phyloP scores from a whole-genome alignment of 169 alveolate species.

The Plasmodium chabaudi region DNA sequence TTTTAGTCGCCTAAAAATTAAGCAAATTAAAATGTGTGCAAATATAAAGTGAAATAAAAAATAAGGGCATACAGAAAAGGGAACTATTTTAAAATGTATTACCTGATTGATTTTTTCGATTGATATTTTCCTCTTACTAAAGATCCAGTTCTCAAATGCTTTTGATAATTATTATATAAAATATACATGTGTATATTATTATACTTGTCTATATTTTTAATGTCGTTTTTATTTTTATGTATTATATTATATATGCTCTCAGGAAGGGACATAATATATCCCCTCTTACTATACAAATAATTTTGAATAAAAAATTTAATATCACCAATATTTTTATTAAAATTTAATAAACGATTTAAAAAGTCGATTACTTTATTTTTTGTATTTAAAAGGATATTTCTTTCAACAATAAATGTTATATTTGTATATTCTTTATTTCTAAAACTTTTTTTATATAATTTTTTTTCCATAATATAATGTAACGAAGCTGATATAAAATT shows the following conservation, averaged over 20 bases:
- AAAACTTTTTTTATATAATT: constrained; percentile 24
- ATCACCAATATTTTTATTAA: constrained; percentile 61
- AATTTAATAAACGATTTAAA: constrained; percentile 68
- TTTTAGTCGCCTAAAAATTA: constrained; percentile 35
- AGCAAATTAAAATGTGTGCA: neutral
- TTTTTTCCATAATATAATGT: constrained; percentile 71
- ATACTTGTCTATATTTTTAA: constrained; percentile 33
- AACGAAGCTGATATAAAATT: constrained; percentile 67
- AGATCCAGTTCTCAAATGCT: constrained; percentile 2
- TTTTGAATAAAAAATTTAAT: constrained; percentile 70
- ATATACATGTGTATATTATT: constrained; percentile 42
- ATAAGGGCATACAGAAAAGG: neutral
- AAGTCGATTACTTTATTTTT: constrained; percentile 21
- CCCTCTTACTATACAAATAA: constrained; percentile 67
- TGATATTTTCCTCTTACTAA: constrained; percentile 35
- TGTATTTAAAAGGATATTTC: constrained; percentile 20
- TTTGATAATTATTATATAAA: constrained; percentile 67
- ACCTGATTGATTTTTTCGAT: constrained; percentile 69
- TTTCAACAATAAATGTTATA: constrained; percentile 67
- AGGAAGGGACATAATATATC: constrained; percentile 66
- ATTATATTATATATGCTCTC: constrained; percentile 68
- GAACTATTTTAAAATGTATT: neutral
- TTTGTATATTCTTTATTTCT: constrained; percentile 26
- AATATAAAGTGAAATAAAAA: no score
- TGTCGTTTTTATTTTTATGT: constrained; percentile 55